Conservation (phyloP, 148 eudicot genomes). For the Salicornia ramosissima region DNA sequence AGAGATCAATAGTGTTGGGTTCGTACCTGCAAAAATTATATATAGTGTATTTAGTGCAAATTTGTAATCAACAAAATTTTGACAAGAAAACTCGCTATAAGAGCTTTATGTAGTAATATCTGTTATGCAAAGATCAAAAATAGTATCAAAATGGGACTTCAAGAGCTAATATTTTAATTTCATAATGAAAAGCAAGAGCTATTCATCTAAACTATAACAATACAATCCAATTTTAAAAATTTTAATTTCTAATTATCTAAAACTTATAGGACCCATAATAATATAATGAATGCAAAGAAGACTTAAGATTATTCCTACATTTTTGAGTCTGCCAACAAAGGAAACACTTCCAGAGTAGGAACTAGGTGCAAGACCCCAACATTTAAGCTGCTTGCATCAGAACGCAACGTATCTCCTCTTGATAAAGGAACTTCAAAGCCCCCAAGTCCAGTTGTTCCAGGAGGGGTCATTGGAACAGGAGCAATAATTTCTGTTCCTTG, state of each 20-base stretch:
- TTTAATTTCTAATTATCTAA: background rate
- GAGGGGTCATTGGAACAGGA: conserved; percentile 80
- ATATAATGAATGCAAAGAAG: background rate
- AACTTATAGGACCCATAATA: background rate
- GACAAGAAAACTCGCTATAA: background rate
- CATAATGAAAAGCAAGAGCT: background rate
- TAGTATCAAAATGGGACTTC: background rate
- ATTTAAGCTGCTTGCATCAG: conserved; percentile 90
- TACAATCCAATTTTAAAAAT: background rate
- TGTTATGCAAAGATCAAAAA: background rate
- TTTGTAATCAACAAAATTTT: background rate
- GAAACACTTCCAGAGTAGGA: conserved; percentile 91
- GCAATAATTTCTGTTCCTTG: conserved; percentile 93
- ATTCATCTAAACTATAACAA: too few relatives aligned
- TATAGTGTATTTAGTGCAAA: background rate
- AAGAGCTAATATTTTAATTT: background rate
- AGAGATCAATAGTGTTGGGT: conserved; percentile 91
- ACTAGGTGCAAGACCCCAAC: conserved; percentile 97
- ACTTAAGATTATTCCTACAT: conserved; percentile 42
- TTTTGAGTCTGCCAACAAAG: conserved; percentile 73
- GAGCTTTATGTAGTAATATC: background rate
- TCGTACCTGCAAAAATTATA: conserved; percentile 58
- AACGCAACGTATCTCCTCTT: conserved; percentile 72
- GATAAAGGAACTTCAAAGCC: conserved; percentile 98
- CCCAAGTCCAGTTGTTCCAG: conserved; percentile 92